Evolutionary conservation across 192 early-diverging fungal species (phyloP), one percentile per base, ranked within the genome.

Genomic region (Rhizoclosmatium globosum): DNA sequence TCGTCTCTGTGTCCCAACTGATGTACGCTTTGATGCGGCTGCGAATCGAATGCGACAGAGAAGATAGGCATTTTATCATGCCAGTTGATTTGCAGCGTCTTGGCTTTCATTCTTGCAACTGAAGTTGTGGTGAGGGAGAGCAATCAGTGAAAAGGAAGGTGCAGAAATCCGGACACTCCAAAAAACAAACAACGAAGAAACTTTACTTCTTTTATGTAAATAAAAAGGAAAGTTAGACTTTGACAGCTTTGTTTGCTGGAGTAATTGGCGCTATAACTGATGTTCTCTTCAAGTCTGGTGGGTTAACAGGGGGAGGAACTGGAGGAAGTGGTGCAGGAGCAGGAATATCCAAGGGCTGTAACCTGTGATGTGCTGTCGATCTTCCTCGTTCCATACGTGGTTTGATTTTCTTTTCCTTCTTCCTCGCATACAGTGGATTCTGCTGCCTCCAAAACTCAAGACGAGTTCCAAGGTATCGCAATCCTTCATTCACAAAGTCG

Each of bases 11-110:
- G 4, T 38, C 39, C 2, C 42, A 15, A 58, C 13, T 13, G 71
- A 64, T 41, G 41, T 64, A 13, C 11, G 31, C 62, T 21, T 48
- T 11, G 46, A 43, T 13, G 42, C 39, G n/a, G 4, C 19, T 41
- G 11, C 3, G 86, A 89, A 62, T 96, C 92, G 87, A 97, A 99
- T 83, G 97, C 94, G 21, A 92, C 91, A 67, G 95, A 95, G 85
- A 96, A 96, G 66, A 99, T 91, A 11, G 96, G 92, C 78, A 92
- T 86, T 73, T 91, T 92, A 76, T 94, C 97, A 80, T 99, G 97
- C 97, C 97, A 97, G 78, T 94, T 92, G 82, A 99, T 96, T 85
- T 96, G 93, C 15, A 95, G 84, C 39, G 90, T 91, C 70, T 92
- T 85, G 84, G 89, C 93, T 82, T 90, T 76, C 91, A 92, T 93